A percentile compares a stretch with the other conserved stretches of the same genome.
phyloP scores from a whole-genome alignment of 2,329 filamentous ascomycete species.

The Pyrenophora seminiperda region DNA sequence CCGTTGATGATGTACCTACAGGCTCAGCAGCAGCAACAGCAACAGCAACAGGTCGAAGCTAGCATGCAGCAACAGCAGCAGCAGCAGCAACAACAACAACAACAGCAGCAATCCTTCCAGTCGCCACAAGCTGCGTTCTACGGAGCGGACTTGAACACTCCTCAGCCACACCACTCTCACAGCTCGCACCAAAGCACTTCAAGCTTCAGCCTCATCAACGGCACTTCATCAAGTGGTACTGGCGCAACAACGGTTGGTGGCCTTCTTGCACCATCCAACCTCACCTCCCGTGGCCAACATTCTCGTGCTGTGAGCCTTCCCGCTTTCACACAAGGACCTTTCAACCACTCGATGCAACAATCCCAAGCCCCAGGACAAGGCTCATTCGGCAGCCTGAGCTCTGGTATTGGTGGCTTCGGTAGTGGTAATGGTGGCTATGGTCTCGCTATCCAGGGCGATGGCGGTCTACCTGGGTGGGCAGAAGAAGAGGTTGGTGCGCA shows the following conservation, averaged over 20 bases:
- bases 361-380: slow-evolving; percentile 48
- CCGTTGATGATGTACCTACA: slow-evolving; percentile 92
- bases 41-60: slow-evolving; percentile 51
- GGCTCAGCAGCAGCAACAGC: slow-evolving; percentile 59
- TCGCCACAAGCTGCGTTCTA: slow-evolving; percentile 83
- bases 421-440: slow-evolving; percentile 61
- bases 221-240: slow-evolving; percentile 48
- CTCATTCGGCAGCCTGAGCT: slow-evolving; percentile 64
- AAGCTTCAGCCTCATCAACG: slow-evolving; percentile 57
- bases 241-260: slow-evolving; percentile 74
- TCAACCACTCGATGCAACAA: slow-evolving; percentile 51
- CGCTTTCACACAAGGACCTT: slow-evolving; percentile 66
- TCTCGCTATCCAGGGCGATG: slow-evolving; percentile 63
- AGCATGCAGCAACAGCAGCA: slow-evolving; percentile 40
- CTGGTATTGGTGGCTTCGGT: slow-evolving; percentile 63
- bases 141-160: slow-evolving; percentile 66
- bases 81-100: slow-evolving; percentile 35
- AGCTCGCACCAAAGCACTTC: slow-evolving; percentile 61
- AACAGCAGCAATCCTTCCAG: slow-evolving; percentile 64
- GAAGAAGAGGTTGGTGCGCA: slow-evolving; percentile 67
- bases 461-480: slow-evolving; percentile 65
- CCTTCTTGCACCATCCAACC: slow-evolving; percentile 72
- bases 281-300: slow-evolving; percentile 64
- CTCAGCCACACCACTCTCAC: slow-evolving; percentile 65
- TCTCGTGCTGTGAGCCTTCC: slow-evolving; percentile 90